Conservation (phyloP, 139 green algal genomes). For the Pseudopediastrum boryanum region DNA sequence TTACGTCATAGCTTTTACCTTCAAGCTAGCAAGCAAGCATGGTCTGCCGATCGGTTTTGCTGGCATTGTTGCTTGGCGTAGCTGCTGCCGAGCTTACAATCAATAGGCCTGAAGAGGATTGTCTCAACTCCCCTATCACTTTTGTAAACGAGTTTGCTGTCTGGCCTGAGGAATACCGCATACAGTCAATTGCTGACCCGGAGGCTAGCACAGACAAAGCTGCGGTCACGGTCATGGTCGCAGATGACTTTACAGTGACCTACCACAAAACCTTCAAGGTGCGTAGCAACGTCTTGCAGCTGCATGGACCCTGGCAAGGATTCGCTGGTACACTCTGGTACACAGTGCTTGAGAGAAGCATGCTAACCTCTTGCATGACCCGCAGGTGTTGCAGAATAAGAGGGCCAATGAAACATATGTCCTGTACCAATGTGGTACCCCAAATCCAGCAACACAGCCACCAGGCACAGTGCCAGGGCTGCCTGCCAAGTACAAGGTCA, state of each 20-base stretch:
- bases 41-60: no score
- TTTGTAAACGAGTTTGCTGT: no score
- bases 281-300: background rate
- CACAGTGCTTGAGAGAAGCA: background rate
- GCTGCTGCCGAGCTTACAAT: no score
- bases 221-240: no score
- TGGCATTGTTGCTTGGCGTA: no score
- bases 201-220: no score
- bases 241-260: conserved; percentile 64
- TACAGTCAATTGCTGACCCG: no score
- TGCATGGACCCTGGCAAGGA: background rate
- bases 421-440: conserved; percentile 79
- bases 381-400: conserved; percentile 68
- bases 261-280: conserved; percentile 74
- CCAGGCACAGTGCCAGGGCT: conserved; percentile 10
- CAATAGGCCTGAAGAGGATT: no score
- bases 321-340: background rate
- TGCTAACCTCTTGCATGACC: background rate
- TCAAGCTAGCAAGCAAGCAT: no score
- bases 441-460: conserved; percentile 15
- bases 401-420: conserved; percentile 75
- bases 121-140: no score
- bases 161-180: no score
- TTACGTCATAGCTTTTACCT: no score
- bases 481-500: background rate